A percentile compares a stretch with the other conserved stretches of the same genome.
Conservation (phyloP, 225 moss, liverwort and hornwort genomes). For the Lunularia cruciata region DNA sequence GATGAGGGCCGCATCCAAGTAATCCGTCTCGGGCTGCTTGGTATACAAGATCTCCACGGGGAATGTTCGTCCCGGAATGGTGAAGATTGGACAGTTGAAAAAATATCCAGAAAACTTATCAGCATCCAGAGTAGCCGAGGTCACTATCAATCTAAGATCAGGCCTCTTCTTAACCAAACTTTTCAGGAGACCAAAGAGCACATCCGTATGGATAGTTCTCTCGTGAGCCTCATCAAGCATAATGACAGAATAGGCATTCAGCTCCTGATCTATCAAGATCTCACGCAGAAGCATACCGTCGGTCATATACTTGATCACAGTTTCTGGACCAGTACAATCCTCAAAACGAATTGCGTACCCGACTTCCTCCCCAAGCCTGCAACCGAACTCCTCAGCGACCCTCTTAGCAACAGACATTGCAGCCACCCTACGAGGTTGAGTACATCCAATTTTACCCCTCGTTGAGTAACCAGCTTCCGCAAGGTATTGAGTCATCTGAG, state of each 20-base stretch:
- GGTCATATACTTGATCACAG: slow-evolving; percentile 98
- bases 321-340: slow-evolving; percentile 94
- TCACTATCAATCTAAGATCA: slow-evolving; percentile 91
- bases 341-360: slow-evolving; percentile 95
- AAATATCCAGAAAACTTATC: slow-evolving; percentile 98
- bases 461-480: slow-evolving; percentile 95
- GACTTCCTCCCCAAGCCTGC: slow-evolving; percentile 94
- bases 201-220: slow-evolving; percentile 88
- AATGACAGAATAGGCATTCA: slow-evolving; percentile 78
- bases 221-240: slow-evolving; percentile 99
- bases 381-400: slow-evolving; percentile 95
- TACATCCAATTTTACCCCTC: slow-evolving; percentile 91
- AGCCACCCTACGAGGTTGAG: slow-evolving; percentile 88
- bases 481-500: slow-evolving; percentile 96
- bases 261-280: slow-evolving; percentile 76
- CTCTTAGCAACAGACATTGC: slow-evolving; percentile 98
- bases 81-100: slow-evolving; percentile 95
- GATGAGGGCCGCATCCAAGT: slow-evolving; percentile 88
- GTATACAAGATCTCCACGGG: slow-evolving; percentile 89
- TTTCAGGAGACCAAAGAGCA: slow-evolving; percentile 89
- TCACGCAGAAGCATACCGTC: slow-evolving; percentile 91
- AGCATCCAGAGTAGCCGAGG: slow-evolving; percentile 94
- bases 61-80: slow-evolving; percentile 88
- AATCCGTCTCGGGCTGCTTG: slow-evolving; percentile 86
- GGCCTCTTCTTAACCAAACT: slow-evolving; percentile 78